phyloP scores from a whole-genome alignment of 352 stramenopile species.

The Phytophthora crassamura region DNA sequence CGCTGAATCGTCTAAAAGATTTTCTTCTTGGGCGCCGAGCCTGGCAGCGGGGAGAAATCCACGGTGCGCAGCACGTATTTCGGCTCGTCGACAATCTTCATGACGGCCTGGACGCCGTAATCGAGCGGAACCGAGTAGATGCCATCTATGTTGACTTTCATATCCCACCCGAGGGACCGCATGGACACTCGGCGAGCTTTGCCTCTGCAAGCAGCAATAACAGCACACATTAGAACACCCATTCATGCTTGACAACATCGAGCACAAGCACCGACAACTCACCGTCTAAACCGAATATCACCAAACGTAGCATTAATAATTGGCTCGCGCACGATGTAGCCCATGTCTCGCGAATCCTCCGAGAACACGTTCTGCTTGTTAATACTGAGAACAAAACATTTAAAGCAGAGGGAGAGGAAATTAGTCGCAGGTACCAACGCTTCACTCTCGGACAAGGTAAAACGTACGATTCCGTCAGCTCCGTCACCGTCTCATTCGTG shows the following conservation, averaged over 20 bases:
- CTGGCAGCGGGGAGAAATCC: conserved; percentile 59
- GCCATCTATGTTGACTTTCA: conserved; percentile 89
- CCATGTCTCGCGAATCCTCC: conserved; percentile 87
- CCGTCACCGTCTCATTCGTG: conserved; percentile 88
- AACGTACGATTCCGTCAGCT: conserved; percentile 84
- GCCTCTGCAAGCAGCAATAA: conserved; percentile 50
- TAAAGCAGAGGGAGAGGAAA: conserved; percentile 2
- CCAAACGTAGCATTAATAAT: conserved; percentile 93
- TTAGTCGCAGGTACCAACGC: conserved; percentile 3
- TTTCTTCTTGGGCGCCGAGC: conserved; percentile 33
- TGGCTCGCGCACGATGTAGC: conserved; percentile 85
- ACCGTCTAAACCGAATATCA: conserved; percentile 90
- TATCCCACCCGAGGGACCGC: conserved; percentile 90
- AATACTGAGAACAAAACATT: conserved; percentile 51
- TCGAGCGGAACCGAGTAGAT: conserved; percentile 89
- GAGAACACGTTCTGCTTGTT: conserved; percentile 89
- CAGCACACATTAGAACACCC: neutral
- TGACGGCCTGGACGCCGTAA: conserved; percentile 90
- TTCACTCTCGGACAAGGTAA: neutral
- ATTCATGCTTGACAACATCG: neutral
- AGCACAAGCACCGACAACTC: conserved; percentile 4
- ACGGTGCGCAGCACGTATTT: conserved; percentile 89
- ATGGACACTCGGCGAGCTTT: conserved; percentile 87
- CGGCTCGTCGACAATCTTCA: conserved; percentile 89
- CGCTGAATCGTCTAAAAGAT: conserved; percentile 40